A percentile compares a stretch with the other conserved stretches of the same genome.
phyloP scores from a whole-genome alignment of 2,329 filamentous ascomycete species.

The Arthroderma sp. region DNA sequence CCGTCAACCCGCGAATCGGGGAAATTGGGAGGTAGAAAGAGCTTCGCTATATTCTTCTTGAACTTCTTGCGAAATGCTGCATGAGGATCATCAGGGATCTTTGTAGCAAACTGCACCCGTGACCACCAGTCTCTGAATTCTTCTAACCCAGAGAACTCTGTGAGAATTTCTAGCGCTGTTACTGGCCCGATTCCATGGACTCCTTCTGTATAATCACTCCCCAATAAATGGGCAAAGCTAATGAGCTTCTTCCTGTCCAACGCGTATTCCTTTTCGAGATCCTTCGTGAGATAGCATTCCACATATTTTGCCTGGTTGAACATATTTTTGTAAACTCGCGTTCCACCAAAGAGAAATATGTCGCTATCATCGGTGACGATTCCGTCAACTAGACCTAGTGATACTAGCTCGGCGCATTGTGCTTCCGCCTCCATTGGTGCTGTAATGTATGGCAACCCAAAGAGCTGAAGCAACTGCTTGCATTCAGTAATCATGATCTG shows the following conservation, averaged over 20 bases:
- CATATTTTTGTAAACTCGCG: slow-evolving; percentile 97
- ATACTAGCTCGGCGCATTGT: slow-evolving; percentile 85
- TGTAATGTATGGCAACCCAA: slow-evolving; percentile 91
- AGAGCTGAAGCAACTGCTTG: slow-evolving; percentile 75
- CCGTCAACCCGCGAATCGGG: slow-evolving; percentile 65
- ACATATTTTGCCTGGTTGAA: slow-evolving; percentile 98
- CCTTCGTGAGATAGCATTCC: slow-evolving; percentile 76
- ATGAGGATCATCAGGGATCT: slow-evolving; percentile 43
- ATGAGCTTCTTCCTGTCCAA: slow-evolving; percentile 81
- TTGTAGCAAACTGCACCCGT: slow-evolving; percentile 58
- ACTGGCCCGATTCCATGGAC: slow-evolving; percentile 84
- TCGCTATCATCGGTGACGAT: slow-evolving; percentile 97
- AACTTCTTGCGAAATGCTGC: slow-evolving; percentile 71
- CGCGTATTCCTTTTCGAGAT: slow-evolving; percentile 80
- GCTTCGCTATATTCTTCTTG: slow-evolving; percentile 65
- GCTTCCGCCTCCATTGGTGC: slow-evolving; percentile 99
- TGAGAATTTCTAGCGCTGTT: slow-evolving; percentile 84
- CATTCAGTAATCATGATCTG: slow-evolving; percentile 94
- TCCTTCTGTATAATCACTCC: slow-evolving; percentile 90
- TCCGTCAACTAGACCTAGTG: slow-evolving; percentile 78
- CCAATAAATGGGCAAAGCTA: slow-evolving; percentile 75
- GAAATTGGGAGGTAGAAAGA: slow-evolving; percentile 73
- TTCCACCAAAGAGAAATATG: slow-evolving; percentile 92
- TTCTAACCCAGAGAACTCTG: slow-evolving; percentile 65
- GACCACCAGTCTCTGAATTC: slow-evolving; percentile 82